Percentiles rank a stretch among this genome's conserved stretches.
phyloP scores from a whole-genome alignment of 768 basidiomycete genomes.

The Trametes sanguinea region DNA sequence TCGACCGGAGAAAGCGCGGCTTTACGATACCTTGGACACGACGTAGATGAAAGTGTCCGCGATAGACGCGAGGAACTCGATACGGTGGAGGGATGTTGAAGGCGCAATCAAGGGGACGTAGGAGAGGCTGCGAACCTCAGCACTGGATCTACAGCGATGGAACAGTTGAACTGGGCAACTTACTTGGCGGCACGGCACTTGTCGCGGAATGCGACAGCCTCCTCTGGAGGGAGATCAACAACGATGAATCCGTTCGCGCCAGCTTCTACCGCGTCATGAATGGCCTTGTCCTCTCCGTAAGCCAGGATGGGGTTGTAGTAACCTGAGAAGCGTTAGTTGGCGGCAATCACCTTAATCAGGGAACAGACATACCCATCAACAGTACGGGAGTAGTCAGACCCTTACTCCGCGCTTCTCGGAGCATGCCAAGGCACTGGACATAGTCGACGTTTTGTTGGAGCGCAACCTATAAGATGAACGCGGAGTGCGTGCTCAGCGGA shows the following conservation, averaged over 20 bases:
- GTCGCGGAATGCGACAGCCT: conserved; percentile 86
- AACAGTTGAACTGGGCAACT: conserved; percentile 32
- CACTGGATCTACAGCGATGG: background rate
- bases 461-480: conserved; percentile 60
- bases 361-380: conserved; percentile 74
- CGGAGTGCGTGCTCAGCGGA: background rate
- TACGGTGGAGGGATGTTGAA: conserved; percentile 83
- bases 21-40: conserved; percentile 77
- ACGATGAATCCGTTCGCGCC: conserved; percentile 98
- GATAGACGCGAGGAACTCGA: conserved; percentile 88
- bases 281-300: conserved; percentile 93
- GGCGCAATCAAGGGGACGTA: conserved; percentile 96
- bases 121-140: conserved; percentile 60
- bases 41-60: conserved; percentile 98
- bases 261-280: conserved; percentile 83
- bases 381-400: conserved; percentile 86
- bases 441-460: conserved; percentile 82
- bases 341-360: background rate
- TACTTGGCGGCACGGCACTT: conserved; percentile 83
- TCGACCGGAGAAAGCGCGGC: background rate
- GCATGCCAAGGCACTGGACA: conserved; percentile 65
- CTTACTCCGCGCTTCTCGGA: conserved; percentile 76
- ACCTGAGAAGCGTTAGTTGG: conserved; percentile 47
- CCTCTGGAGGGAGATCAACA: conserved; percentile 97
- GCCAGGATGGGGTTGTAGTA: conserved; percentile 97